These are phyloP conservation scores for Raphanus raphanistrum DNA, from an alignment of 345 rosid genomes.

Conservation along the genomic window DNA sequence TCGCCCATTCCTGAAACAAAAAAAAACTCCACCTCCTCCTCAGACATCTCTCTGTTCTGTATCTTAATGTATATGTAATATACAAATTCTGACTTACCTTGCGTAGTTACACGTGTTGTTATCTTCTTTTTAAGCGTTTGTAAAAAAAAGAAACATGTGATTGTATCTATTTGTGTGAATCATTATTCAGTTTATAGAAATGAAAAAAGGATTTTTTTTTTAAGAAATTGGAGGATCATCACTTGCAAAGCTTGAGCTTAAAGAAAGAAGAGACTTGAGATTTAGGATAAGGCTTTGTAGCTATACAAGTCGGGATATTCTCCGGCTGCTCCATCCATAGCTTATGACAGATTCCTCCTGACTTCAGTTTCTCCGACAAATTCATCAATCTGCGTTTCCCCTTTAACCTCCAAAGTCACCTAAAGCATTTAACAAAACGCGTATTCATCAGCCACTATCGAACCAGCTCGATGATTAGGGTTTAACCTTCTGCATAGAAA, in stretches of 20 bases:
- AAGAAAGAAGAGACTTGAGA: constrained; percentile 55
- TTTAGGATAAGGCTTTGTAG: constrained; percentile 78
- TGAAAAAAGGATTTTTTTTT: too few relatives aligned
- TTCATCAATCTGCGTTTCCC: constrained; percentile 74
- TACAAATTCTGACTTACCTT: not conserved
- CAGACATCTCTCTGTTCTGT: not conserved
- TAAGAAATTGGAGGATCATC: constrained; percentile 23
- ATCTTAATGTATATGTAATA: constrained; percentile 1
- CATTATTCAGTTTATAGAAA: not conserved
- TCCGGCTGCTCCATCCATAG: constrained; percentile 94
- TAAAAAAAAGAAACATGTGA: not conserved
- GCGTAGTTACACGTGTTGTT: not conserved
- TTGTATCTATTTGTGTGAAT: not conserved
- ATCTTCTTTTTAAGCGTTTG: constrained; percentile 2
- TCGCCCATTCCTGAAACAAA: constrained; percentile 30
- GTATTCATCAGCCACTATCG: not conserved
- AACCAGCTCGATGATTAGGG: too few relatives aligned
- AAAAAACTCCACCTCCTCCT: not conserved
- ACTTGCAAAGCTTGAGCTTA: constrained; percentile 80
- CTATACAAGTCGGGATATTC: constrained; percentile 80
- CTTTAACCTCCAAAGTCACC: constrained; percentile 90
- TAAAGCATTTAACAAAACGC: not conserved
- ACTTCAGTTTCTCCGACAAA: not conserved
- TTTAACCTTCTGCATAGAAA: constrained; percentile 83
- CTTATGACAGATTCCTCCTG: too few relatives aligned